These are phyloP conservation scores for Elongisporangium prolatum DNA, from an alignment of 352 stramenopile genomes.

Conservation along the genomic window DNA sequence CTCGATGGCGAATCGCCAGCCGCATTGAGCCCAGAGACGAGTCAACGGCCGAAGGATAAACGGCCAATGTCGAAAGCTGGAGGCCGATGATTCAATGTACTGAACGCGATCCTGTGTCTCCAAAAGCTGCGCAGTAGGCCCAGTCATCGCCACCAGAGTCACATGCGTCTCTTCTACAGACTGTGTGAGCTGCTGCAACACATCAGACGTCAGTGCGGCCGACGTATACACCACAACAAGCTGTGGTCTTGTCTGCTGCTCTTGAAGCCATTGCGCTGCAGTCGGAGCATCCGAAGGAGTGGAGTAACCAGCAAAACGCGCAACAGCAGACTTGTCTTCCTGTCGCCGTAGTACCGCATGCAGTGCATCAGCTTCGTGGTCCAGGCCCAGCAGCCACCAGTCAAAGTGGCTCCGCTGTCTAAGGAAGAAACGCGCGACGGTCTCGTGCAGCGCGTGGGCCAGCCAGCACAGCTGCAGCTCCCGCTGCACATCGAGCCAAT, in stretches of 20 bases:
- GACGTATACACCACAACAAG: neutral
- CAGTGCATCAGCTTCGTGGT: neutral
- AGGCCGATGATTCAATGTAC: neutral
- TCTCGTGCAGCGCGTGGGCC: constrained; percentile 17
- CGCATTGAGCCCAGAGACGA: constrained; percentile 35
- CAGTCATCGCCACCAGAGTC: neutral
- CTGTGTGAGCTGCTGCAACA: neutral
- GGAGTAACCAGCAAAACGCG: too few relatives aligned
- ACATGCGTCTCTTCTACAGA: neutral
- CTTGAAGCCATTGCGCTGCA: neutral
- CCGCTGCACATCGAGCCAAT: constrained; percentile 13
- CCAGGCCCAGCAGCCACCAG: neutral
- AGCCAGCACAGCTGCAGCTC: constrained; percentile 42
- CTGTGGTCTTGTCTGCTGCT: neutral
- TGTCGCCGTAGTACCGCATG: neutral
- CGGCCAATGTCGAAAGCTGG: neutral
- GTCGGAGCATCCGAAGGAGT: neutral
- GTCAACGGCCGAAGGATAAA: constrained; percentile 28
- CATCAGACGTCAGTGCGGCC: neutral
- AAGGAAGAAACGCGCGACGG: neutral
- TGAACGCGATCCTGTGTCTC: neutral
- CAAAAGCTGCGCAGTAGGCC: neutral
- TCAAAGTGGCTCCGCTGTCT: neutral
- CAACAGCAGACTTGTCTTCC: neutral
- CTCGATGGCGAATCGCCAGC: constrained; percentile 54